Conservation (phyloP, 495 filamentous ascomycete species). For the Tuber magnatum region DNA sequence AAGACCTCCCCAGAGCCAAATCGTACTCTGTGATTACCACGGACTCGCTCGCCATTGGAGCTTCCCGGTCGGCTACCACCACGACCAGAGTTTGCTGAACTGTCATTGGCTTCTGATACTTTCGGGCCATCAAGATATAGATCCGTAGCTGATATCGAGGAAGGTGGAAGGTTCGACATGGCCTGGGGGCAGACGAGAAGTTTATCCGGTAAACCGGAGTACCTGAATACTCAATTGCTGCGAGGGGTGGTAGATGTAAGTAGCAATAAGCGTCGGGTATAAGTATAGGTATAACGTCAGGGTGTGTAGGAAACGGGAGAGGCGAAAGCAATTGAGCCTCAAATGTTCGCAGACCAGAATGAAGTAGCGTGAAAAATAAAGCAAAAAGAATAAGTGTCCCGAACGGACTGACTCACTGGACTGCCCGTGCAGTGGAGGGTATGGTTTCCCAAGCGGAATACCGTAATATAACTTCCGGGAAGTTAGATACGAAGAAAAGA, state of each 20-base stretch:
- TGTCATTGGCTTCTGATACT: background rate
- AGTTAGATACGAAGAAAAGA: background rate
- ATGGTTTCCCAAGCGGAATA: background rate
- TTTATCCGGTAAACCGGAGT: background rate
- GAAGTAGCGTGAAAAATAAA: background rate
- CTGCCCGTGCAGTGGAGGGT: background rate
- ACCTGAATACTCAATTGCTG: background rate
- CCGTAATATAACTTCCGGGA: background rate
- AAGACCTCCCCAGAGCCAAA: constrained; percentile 34
- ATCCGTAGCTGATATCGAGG: background rate
- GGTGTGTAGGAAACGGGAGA: background rate
- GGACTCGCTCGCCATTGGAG: constrained; percentile 12
- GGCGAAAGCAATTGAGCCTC: background rate
- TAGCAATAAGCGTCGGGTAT: background rate
- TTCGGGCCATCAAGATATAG: background rate
- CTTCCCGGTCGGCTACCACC: constrained; percentile 21
- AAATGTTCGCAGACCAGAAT: background rate
- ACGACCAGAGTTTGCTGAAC: constrained; percentile 16
- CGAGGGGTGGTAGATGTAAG: background rate
- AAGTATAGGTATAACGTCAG: background rate
- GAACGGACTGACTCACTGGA: background rate
- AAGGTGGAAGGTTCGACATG: background rate
- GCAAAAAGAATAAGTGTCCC: background rate
- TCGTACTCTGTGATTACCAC: constrained; percentile 26
- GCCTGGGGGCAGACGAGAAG: background rate